These are phyloP conservation scores for Pichia gijzeniarum DNA, from an alignment of 805 yeast genomes.

Conservation along the genomic window DNA sequence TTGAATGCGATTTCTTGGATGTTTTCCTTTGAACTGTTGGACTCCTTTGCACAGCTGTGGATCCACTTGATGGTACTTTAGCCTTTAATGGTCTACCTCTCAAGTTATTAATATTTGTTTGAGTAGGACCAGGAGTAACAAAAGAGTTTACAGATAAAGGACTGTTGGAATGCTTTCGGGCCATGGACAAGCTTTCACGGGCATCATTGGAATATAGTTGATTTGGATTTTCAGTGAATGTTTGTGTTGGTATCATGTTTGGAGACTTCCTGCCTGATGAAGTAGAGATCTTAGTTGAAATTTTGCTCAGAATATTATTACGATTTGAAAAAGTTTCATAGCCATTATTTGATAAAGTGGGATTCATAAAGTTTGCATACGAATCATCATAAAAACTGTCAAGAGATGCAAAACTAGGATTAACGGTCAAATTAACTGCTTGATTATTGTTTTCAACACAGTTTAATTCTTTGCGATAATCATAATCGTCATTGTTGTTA, in stretches of 20 bases:
- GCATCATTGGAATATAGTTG: not conserved
- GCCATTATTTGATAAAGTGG: not conserved
- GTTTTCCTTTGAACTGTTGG: not conserved
- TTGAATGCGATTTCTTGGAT: not conserved
- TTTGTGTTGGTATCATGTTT: not conserved
- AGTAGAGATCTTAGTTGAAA: not conserved
- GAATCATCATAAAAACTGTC: constrained; percentile 51
- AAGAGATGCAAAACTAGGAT: constrained; percentile 72
- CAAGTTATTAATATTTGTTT: not conserved
- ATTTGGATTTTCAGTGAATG: not conserved
- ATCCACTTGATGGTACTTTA: not conserved
- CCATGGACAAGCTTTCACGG: not conserved
- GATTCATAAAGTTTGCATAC: constrained; percentile 11
- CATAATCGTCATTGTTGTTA: constrained; percentile 11
- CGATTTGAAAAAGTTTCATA: constrained; percentile 4
- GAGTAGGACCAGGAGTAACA: not conserved
- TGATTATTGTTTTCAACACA: constrained; percentile 7
- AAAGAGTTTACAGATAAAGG: not conserved
- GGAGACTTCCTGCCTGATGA: constrained; percentile 3
- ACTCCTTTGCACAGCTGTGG: not conserved
- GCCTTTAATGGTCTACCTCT: constrained; percentile 5
- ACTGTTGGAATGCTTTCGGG: constrained; percentile 1
- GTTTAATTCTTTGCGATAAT: constrained; percentile 18
- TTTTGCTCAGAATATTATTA: not conserved
- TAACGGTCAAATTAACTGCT: constrained; percentile 27